Percentiles rank a stretch among this genome's conserved stretches.
Conservation (phyloP, 75 land plant genomes). For the Selaginella moellendorffii region DNA sequence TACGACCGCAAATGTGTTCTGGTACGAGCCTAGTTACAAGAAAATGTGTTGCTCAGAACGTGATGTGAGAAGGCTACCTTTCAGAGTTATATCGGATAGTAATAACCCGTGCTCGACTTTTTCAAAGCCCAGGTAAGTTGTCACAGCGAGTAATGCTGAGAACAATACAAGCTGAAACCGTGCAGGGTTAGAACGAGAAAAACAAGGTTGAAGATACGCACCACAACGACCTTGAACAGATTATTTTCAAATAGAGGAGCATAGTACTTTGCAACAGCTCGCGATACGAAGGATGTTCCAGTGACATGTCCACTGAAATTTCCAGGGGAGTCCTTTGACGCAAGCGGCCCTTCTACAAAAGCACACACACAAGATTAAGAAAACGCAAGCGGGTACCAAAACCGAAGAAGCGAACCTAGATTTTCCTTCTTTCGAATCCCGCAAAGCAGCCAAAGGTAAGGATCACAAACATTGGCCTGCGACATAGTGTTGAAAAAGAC, state of each 20-base stretch:
- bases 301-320: too few species aligned
- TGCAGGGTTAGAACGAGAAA: background rate
- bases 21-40: constrained; percentile 29
- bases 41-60: background rate
- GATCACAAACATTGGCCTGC: constrained; percentile 25
- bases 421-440: constrained; percentile 10
- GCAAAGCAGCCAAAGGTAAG: constrained; percentile 24
- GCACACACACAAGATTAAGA: too few species aligned
- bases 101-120: constrained; percentile 32
- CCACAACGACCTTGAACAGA: constrained; percentile 22
- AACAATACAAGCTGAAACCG: constrained; percentile 22
- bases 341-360: too few species aligned
- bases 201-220: constrained; percentile 12
- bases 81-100: constrained; percentile 32
- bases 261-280: constrained; percentile 26
- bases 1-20: constrained; percentile 27
- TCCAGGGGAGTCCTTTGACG: too few species aligned
- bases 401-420: too few species aligned
- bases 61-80: constrained; percentile 15
- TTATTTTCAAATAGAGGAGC: constrained; percentile 28
- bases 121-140: constrained; percentile 26
- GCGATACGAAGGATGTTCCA: constrained; percentile 24
- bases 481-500: background rate
- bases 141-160: constrained; percentile 15
- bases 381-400: too few species aligned